A percentile compares a stretch with the other conserved stretches of the same genome.
phyloP scores from a whole-genome alignment of 164 flowering plant genomes.

The Platanus orientalis region DNA sequence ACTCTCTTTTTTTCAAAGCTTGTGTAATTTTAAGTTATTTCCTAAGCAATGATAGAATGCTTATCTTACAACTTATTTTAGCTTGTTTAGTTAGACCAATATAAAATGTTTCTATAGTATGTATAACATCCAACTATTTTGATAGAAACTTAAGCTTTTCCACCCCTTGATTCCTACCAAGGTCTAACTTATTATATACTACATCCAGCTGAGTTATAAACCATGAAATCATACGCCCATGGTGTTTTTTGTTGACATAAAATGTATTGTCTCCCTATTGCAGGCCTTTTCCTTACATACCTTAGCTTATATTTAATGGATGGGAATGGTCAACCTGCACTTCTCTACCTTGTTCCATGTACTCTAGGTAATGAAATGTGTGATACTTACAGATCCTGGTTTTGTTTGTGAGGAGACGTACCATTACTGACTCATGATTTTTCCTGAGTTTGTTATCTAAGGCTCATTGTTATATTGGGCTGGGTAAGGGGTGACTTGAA shows the following conservation, averaged over 20 bases:
- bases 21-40: too few relatives aligned
- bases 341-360: slow-evolving; percentile 13
- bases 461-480: slow-evolving; percentile 1
- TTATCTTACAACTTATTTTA: too few relatives aligned
- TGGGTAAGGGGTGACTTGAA: background rate
- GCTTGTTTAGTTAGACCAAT: too few relatives aligned
- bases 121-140: too few relatives aligned
- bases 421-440: background rate
- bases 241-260: background rate
- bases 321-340: slow-evolving; percentile 13
- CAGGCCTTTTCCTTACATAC: slow-evolving; percentile 73
- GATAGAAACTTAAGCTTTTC: too few relatives aligned
- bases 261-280: slow-evolving; percentile 5
- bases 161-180: too few relatives aligned
- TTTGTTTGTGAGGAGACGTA: background rate
- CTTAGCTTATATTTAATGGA: slow-evolving; percentile 44
- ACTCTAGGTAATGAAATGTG: slow-evolving; percentile 1
- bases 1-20: too few relatives aligned
- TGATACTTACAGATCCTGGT: background rate
- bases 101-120: too few relatives aligned
- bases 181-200: too few relatives aligned
- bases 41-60: too few relatives aligned
- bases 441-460: background rate
- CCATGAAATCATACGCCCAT: background rate
- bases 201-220: too few relatives aligned